Evolutionary conservation across 2,329 filamentous ascomycete genomes (phyloP), one percentile per base, ranked within the genome.

Genomic region (Zymoseptoria ardabiliae): DNA sequence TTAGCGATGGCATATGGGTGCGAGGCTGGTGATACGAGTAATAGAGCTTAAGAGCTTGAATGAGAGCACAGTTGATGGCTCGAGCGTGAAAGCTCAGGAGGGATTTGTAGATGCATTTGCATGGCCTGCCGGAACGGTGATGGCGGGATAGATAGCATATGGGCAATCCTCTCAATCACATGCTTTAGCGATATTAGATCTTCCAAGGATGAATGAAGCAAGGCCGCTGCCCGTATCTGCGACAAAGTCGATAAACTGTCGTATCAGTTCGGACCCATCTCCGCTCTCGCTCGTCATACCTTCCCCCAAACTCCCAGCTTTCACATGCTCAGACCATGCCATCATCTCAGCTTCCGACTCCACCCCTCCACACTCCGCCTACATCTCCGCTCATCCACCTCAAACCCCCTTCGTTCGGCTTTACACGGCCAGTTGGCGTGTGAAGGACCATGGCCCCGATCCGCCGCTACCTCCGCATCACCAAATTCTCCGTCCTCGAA

Each of bases 401-500:
- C 35, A 55, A 25, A 4, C 53, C n/a, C n/a, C n/a, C n/a, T n/a
- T n/a, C n/a, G n/a, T n/a, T n/a, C n/a, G n/a, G n/a, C n/a, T n/a
- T n/a, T n/a, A n/a, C n/a, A n/a, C n/a, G n/a, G n/a, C n/a, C n/a
- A n/a, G n/a, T n/a, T n/a, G n/a, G n/a, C n/a, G n/a, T n/a, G n/a
- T n/a, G n/a, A n/a, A n/a, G n/a, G n/a, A n/a, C n/a, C n/a, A 97
- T 97, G 92, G 88, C 91, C 11, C 92, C 92, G 10, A 85, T 96
- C 53, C 86, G 92, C 60, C 85, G 92, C 68, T 97, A 97, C 73
- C 81, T 97, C 58, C 85, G 93, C 56, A 96, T 97, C 68, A 93
- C 89, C 58, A 92, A 93, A 72, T 90, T 91, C 74, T 96, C 93
- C 4, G 91, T 97, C 30, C 82, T 99, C n/a, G 94, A 99, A 81